Evolutionary conservation across 352 stramenopile genomes (phyloP), one percentile per base, ranked within the genome.

Genomic region (Elongisporangium undulatum): DNA sequence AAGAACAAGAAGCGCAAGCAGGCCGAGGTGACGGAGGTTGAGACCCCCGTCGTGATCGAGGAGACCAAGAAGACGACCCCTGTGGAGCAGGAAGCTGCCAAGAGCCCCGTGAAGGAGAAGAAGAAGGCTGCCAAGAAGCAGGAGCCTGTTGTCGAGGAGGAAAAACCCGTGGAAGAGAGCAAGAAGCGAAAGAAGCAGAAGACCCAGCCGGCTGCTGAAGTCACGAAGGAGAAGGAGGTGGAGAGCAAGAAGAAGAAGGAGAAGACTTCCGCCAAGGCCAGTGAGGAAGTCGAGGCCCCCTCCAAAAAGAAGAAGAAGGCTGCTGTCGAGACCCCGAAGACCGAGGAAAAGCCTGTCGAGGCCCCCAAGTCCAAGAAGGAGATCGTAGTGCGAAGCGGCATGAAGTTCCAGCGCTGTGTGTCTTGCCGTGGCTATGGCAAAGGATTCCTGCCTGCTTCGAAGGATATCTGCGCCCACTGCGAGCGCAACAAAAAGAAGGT

Each of bases 351-450:
- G 21, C 1, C n/a, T 23, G 13, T 26, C 8, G 54, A 53, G 16
- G 61, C 69, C 26, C 53, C 62, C 21, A 68, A 71, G 49, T 55
- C 68, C 9, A 61, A 62, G 38, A 64, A 71, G 41, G 57, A 68
- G 26, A 61, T 72, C 0, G 66, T 93, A 9, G 70, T 77, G 26
- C 85, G 74, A 51, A 93, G 79, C 45, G 82, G 84, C 24, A 74
- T 87, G 55, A 88, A 87, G 62, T 90, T 93, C 66, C 82, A 81
- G 59, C 83, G 85, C 19, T 95, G 85, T 50, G 62, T 49, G 7
- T 65, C 61, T 26, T 95, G 85, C 59, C 75, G 81, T 12, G 85
- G 85, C 17, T 88, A 79, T 62, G 85, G 85, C 67, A 93, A 92
- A 62, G 78, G 75, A 16, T 68, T 95, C 15, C 56, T 95, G 45